Evolutionary conservation across 2,329 filamentous ascomycete species (phyloP).

Genomic region (Sarocladiaceae sp.): DNA sequence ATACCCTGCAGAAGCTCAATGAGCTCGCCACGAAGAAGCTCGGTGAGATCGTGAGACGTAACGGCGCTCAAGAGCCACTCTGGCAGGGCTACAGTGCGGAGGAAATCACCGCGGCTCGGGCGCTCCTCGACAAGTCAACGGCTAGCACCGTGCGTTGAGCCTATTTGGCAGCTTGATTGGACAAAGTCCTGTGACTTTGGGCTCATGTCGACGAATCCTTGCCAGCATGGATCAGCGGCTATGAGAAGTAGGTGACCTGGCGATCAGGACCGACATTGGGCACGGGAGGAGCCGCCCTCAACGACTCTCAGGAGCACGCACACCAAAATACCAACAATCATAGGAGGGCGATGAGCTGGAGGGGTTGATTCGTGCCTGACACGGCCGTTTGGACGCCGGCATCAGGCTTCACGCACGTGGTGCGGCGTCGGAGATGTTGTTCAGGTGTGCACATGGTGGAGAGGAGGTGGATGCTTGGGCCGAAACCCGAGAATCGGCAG

Average conservation of each 20-base stretch:
- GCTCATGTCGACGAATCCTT: neutral
- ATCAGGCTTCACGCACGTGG: slow-evolving; percentile 2
- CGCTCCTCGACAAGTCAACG: slow-evolving; percentile 54
- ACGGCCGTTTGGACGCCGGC: neutral
- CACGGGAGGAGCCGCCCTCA: too few species aligned
- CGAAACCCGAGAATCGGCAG: slow-evolving; percentile 4
- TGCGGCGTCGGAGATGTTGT: slow-evolving; percentile 1
- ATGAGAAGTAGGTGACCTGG: neutral
- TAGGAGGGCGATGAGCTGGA: neutral
- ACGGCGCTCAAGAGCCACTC: slow-evolving; percentile 54
- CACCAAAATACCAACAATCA: too few species aligned
- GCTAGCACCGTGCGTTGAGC: slow-evolving; percentile 32
- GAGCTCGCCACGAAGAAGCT: slow-evolving; percentile 70
- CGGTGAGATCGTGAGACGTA: slow-evolving; percentile 67
- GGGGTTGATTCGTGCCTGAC: slow-evolving; percentile 4
- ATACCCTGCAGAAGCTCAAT: slow-evolving; percentile 64
- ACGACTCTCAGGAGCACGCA: too few species aligned
- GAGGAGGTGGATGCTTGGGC: slow-evolving; percentile 9
- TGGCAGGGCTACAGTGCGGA: slow-evolving; percentile 71
- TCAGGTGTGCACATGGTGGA: neutral
- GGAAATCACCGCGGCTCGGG: slow-evolving; percentile 68
- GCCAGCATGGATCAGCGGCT: slow-evolving; percentile 8
- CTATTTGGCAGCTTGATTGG: neutral
- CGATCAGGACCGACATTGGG: neutral
- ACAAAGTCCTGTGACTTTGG: slow-evolving; percentile 11